Conservation (phyloP, 352 stramenopile species). For the Pythium phragmitis region DNA sequence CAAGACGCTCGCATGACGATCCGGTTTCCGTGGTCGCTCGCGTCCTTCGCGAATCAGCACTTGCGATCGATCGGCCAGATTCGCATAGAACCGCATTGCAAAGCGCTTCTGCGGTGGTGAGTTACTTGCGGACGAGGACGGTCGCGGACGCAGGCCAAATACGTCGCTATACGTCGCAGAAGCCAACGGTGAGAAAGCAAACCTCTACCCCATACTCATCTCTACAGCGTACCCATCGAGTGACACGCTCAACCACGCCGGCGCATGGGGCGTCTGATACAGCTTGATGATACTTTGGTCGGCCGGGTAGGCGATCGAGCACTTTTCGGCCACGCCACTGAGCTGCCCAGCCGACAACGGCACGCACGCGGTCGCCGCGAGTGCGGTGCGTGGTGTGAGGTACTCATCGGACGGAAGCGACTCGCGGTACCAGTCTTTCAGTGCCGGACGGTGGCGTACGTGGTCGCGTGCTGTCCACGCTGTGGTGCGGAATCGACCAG, state of each 20-base stretch:
- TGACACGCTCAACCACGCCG: slow-evolving; percentile 67
- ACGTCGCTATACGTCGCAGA: slow-evolving; percentile 35
- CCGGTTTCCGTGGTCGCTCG: slow-evolving; percentile 40
- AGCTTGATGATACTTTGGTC: slow-evolving; percentile 68
- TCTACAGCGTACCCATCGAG: slow-evolving; percentile 38
- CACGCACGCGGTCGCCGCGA: slow-evolving; percentile 43
- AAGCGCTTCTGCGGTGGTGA: slow-evolving; percentile 14
- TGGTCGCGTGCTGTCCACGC: slow-evolving; percentile 53
- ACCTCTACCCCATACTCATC: not conserved
- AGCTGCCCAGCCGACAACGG: slow-evolving; percentile 55
- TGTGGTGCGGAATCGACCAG: slow-evolving; percentile 44
- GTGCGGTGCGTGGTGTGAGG: slow-evolving; percentile 56
- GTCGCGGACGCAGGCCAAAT: slow-evolving; percentile 51
- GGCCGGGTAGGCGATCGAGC: slow-evolving; percentile 53
- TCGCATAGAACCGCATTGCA: slow-evolving; percentile 51
- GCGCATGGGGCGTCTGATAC: slow-evolving; percentile 38
- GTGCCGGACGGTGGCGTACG: slow-evolving; percentile 65
- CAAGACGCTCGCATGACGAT: slow-evolving; percentile 45
- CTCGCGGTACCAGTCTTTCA: slow-evolving; percentile 66
- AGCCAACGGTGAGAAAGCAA: slow-evolving; percentile 1
- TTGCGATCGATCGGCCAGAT: slow-evolving; percentile 51
- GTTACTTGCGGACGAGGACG: not conserved
- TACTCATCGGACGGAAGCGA: slow-evolving; percentile 41
- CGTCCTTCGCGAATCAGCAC: slow-evolving; percentile 42
- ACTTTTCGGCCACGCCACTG: slow-evolving; percentile 40